phyloP scores from a whole-genome alignment of 306 rosid genomes.

The Corylus avellana region DNA sequence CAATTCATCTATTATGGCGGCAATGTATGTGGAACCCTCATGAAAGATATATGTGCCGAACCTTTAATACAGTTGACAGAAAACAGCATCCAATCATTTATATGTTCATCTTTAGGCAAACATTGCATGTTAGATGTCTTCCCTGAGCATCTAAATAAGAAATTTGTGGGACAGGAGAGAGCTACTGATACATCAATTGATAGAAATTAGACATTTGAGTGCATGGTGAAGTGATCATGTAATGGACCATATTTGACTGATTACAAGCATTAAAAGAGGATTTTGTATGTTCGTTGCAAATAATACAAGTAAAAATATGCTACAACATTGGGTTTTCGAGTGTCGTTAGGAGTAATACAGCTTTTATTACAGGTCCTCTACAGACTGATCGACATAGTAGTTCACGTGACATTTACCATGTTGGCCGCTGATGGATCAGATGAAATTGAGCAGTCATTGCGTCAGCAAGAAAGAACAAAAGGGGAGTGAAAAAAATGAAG shows the following conservation, averaged over 20 bases:
- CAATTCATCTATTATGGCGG: not conserved
- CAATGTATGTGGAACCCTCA: not conserved
- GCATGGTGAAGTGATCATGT: not conserved
- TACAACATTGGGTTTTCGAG: too few relatives aligned
- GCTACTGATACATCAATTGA: too few relatives aligned
- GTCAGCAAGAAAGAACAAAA: not conserved
- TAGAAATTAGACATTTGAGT: not conserved
- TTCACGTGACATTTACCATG: too few relatives aligned
- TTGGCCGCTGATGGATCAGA: too few relatives aligned
- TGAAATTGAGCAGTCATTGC: too few relatives aligned
- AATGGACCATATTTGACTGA: not conserved
- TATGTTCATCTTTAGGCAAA: constrained; percentile 36
- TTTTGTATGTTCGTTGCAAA: too few relatives aligned
- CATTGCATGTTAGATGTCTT: constrained; percentile 45
- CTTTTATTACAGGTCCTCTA: too few relatives aligned
- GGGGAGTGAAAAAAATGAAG: not conserved
- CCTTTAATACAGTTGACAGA: constrained; percentile 14
- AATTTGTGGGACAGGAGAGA: constrained; percentile 1
- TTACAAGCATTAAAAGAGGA: too few relatives aligned
- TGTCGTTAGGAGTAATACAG: too few relatives aligned
- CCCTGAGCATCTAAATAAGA: not conserved
- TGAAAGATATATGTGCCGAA: constrained; percentile 18
- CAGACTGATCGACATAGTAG: too few relatives aligned
- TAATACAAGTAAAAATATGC: too few relatives aligned
- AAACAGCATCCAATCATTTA: constrained; percentile 38